Evolutionary conservation across 352 stramenopile genomes (phyloP), one percentile per base, ranked within the genome.

Genomic region (Globisporangium cylindrosporum): DNA sequence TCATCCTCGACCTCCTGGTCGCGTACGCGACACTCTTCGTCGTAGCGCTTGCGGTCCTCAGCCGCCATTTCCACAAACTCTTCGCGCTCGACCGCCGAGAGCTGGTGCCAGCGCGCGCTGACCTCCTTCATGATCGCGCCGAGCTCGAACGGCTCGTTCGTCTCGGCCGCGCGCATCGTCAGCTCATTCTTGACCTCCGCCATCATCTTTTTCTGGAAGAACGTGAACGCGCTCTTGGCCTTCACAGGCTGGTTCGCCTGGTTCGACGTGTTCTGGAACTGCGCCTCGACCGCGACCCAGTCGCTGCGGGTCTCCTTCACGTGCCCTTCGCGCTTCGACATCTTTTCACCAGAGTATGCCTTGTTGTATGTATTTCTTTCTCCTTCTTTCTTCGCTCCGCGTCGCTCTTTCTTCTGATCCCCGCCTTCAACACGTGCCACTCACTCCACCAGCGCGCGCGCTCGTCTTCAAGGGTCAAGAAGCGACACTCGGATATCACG

Each of bases 171-270:
- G 20, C 69, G 66, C 18, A 72, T 65, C 38, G 67, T 63, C 25
- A 96, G 67, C 32, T 91, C 82, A 22, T 71, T 66, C 56, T 91
- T 89, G 32, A 94, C 77, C 5, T 83, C 78, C 64, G 74, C 72
- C 79, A 93, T 93, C 25, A 78, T 69, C 46, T 70, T 73, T 67
- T 94, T 94, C 68, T 92, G 85, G 72, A 92, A 94, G 41, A 88
- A 86, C 69, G 84, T 73, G 73, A 92, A 95, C 57, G 88, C 86
- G 49, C 68, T 84, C 73, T 92, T 91, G 55, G 88, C 69, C 73
- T 92, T 91, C n/a, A 75, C 70, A 0, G 76, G 76, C 74, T 90
- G 85, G 54, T 73, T 70, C 15, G 64, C 64, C 36, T 67, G 60
- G 29, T 56, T 34, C 32, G 75, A 72, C 27, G 66, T 48, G 18